Percentiles rank a stretch among this genome's conserved stretches.
These are phyloP conservation scores for Puccinia hordei DNA, from an alignment of 1,284 basidiomycete species.

Conservation along the genomic window DNA sequence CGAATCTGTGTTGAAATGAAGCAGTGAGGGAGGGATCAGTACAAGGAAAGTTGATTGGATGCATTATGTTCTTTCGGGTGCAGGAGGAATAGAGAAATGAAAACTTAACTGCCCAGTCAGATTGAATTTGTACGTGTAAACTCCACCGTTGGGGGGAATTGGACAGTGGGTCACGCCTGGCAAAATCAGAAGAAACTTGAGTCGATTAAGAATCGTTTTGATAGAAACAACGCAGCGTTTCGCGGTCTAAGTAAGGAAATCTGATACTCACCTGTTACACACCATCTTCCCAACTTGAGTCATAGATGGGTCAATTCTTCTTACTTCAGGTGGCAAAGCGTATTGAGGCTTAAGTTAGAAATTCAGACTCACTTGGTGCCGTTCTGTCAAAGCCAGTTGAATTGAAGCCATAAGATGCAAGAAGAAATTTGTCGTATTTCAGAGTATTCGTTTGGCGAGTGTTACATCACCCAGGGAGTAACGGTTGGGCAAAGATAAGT, in stretches of 20 bases:
- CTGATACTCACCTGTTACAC: conserved; percentile 25
- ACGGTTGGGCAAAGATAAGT: too few species aligned
- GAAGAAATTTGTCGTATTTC: not conserved
- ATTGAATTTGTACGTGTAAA: conserved; percentile 46
- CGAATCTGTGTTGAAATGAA: conserved; percentile 21
- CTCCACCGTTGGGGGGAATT: conserved; percentile 35
- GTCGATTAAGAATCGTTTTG: not conserved
- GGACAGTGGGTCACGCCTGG: conserved; percentile 44
- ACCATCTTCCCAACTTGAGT: conserved; percentile 46
- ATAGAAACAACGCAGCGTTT: not conserved
- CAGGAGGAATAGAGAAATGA: not conserved
- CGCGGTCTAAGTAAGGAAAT: not conserved
- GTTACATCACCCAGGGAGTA: too few species aligned
- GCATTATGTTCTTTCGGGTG: not conserved
- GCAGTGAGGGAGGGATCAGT: not conserved
- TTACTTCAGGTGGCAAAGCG: not conserved
- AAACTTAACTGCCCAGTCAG: conserved; percentile 41
- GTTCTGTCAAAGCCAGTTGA: too few species aligned
- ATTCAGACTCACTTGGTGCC: conserved; percentile 3
- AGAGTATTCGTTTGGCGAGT: too few species aligned
- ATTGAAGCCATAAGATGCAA: not conserved
- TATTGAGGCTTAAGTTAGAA: not conserved
- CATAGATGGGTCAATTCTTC: not conserved
- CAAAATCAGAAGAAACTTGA: not conserved
- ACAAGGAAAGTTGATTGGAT: not conserved